Conservation (phyloP, 2,329 filamentous ascomycete genomes). For the Malbranchea zuffiana region DNA sequence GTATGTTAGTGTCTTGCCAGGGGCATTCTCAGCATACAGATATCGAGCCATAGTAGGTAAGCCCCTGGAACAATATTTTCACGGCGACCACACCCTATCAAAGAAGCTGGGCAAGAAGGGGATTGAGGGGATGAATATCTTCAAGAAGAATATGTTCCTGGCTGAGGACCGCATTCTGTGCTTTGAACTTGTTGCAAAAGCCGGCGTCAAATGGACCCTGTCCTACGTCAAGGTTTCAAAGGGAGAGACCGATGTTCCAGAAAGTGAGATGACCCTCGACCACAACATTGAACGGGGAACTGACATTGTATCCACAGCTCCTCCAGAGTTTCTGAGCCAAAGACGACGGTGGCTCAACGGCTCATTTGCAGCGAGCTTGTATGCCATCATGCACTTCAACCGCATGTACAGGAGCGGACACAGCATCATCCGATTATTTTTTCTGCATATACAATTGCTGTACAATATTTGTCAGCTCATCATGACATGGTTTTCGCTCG, state of each 20-base stretch:
- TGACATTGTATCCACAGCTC: too few species aligned
- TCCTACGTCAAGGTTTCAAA: constrained; percentile 98
- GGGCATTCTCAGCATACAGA: constrained; percentile 96
- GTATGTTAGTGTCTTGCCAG: constrained; percentile 93
- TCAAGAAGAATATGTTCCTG: constrained; percentile 99
- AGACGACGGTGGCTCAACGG: constrained; percentile 98
- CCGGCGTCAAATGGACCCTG: constrained; percentile 97
- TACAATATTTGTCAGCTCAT: constrained; percentile 87
- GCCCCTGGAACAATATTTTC: constrained; percentile 97
- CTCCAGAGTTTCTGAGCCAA: constrained; percentile 92
- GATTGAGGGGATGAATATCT: constrained; percentile 99
- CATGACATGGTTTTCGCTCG: constrained; percentile 75
- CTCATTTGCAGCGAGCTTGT: constrained; percentile 94
- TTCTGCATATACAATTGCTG: constrained; percentile 90
- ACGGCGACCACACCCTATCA: constrained; percentile 94
- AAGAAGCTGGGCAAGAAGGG: constrained; percentile 95
- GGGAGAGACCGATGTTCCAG: constrained; percentile 96
- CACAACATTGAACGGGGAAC: too few species aligned
- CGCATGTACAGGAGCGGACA: constrained; percentile 98
- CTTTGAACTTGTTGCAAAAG: constrained; percentile 97
- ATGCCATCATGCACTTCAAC: constrained; percentile 95
- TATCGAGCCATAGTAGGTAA: constrained; percentile 98
- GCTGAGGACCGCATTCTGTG: constrained; percentile 99
- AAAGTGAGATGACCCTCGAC: too few species aligned
- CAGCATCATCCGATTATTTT: constrained; percentile 97